Evolutionary conservation across 2,329 filamentous ascomycete genomes (phyloP).

Genomic region (Fusarium napiforme): DNA sequence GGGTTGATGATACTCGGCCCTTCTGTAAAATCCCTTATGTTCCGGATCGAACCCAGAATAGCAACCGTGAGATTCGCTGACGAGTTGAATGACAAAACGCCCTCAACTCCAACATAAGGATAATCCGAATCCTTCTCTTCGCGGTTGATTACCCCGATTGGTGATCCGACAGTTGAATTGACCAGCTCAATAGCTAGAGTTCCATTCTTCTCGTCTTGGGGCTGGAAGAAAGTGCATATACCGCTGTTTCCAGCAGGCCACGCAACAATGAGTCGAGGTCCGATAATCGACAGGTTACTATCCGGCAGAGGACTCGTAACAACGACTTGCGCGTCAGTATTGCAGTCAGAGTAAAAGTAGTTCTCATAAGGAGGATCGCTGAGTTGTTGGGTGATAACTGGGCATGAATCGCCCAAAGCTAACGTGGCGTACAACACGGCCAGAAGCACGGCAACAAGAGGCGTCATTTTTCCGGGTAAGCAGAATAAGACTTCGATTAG

Average conservation of each 20-base stretch:
- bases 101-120: slow-evolving; percentile 64
- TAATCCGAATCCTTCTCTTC: slow-evolving; percentile 42
- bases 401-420: background rate
- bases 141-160: slow-evolving; percentile 58
- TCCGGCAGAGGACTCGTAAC: slow-evolving; percentile 66
- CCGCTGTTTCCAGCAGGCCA: slow-evolving; percentile 76
- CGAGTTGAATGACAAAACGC: slow-evolving; percentile 65
- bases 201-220: slow-evolving; percentile 63
- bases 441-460: background rate
- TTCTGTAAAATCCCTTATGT: slow-evolving; percentile 71
- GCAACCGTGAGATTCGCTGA: slow-evolving; percentile 65
- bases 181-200: slow-evolving; percentile 63
- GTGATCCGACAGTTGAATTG: slow-evolving; percentile 59
- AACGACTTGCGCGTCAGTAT: slow-evolving; percentile 68
- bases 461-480: background rate
- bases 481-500: background rate
- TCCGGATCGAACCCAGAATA: slow-evolving; percentile 71
- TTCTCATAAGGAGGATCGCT: slow-evolving; percentile 70
- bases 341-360: slow-evolving; percentile 74
- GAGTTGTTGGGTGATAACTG: slow-evolving; percentile 45
- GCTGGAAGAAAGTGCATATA: slow-evolving; percentile 65
- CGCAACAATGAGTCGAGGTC: slow-evolving; percentile 68
- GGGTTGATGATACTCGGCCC: slow-evolving; percentile 63
- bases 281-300: slow-evolving; percentile 65
- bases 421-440: background rate